phyloP scores from a whole-genome alignment of 1,284 basidiomycete species.

The Cryptococcus sp. region DNA sequence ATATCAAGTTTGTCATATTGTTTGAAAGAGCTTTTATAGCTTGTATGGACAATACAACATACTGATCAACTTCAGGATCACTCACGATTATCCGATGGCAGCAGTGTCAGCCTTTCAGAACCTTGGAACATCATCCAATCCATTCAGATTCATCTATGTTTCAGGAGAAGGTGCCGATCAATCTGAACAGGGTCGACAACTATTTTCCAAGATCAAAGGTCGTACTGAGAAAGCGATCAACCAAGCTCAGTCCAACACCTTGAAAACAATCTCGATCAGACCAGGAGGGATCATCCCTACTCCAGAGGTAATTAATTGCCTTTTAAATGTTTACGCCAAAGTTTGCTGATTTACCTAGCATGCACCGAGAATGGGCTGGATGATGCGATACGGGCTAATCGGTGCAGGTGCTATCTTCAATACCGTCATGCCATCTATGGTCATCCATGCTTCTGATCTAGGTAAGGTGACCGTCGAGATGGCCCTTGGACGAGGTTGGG shows the following conservation, averaged over 20 bases:
- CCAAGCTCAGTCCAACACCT: conserved; percentile 4
- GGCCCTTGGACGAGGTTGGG: conserved; percentile 16
- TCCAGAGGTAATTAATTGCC: conserved; percentile 14
- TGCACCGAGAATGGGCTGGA: not conserved
- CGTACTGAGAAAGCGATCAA: conserved; percentile 20
- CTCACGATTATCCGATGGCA: conserved; percentile 23
- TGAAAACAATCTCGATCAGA: conserved; percentile 18
- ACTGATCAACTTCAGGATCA: conserved; percentile 16
- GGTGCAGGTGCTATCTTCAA: not conserved
- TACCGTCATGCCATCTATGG: conserved; percentile 4
- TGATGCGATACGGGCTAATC: not conserved
- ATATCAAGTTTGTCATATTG: conserved; percentile 22
- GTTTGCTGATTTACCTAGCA: not conserved
- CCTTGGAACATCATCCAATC: conserved; percentile 14
- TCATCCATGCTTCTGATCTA: conserved; percentile 10
- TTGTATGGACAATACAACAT: too few species aligned
- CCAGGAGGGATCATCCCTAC: conserved; percentile 25
- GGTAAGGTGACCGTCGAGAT: conserved; percentile 13
- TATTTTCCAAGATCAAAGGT: conserved; percentile 24
- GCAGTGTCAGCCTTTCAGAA: conserved; percentile 15
- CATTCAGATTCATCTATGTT: conserved; percentile 31
- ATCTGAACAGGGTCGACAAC: conserved; percentile 7
- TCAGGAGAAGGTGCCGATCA: conserved; percentile 25
- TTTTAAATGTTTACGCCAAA: not conserved
- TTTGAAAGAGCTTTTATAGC: not conserved